These are phyloP conservation scores for Globomyces pollinis-pini DNA, from an alignment of 192 early-diverging fungal genomes.

Conservation along the genomic window DNA sequence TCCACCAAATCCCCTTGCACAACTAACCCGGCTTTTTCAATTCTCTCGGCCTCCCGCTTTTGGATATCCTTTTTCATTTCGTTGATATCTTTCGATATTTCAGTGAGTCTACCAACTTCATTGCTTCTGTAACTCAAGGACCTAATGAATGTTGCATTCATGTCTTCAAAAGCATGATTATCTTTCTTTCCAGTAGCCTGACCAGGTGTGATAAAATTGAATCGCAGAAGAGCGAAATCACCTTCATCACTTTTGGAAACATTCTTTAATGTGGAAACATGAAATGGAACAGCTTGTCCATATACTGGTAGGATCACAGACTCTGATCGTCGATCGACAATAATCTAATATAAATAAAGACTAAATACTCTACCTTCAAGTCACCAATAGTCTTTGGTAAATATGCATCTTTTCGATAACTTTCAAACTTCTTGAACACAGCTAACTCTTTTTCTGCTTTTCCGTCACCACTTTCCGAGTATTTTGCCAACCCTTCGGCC, in stretches of 20 bases:
- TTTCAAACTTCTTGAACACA: constrained; percentile 84
- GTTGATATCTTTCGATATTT: constrained; percentile 77
- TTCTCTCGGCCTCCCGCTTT: constrained; percentile 89
- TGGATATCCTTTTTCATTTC: constrained; percentile 87
- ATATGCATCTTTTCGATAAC: constrained; percentile 84
- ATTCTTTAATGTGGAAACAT: constrained; percentile 93
- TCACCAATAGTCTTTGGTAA: constrained; percentile 69
- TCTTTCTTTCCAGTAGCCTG: constrained; percentile 90
- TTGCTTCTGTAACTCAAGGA: constrained; percentile 86
- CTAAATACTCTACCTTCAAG: too few relatives aligned
- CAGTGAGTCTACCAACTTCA: constrained; percentile 71
- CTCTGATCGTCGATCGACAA: constrained; percentile 81
- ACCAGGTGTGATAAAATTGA: constrained; percentile 94
- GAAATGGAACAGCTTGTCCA: constrained; percentile 95
- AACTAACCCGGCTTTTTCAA: constrained; percentile 93
- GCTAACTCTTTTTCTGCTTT: constrained; percentile 59
- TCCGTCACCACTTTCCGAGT: constrained; percentile 50
- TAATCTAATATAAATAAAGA: too few relatives aligned
- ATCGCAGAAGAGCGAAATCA: constrained; percentile 78
- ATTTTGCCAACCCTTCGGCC: constrained; percentile 73
- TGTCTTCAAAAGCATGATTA: constrained; percentile 69
- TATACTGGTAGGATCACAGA: constrained; percentile 91
- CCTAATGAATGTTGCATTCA: constrained; percentile 83
- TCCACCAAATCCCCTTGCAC: constrained; percentile 85
- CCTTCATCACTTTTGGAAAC: constrained; percentile 90